phyloP scores from a whole-genome alignment of 73 alveolate genomes.

The Paramecium pentaurelia region DNA sequence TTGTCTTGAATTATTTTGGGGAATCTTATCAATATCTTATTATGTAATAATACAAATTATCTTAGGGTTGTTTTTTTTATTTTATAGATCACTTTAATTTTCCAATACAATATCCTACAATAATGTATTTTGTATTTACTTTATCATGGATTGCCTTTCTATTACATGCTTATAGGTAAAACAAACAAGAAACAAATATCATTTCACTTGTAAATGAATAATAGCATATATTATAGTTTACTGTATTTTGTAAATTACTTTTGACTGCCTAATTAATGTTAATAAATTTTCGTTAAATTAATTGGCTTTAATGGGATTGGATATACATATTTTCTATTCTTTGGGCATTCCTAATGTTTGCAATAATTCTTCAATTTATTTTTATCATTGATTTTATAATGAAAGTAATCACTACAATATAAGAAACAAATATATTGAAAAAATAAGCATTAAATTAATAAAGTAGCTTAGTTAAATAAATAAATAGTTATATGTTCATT shows the following conservation, averaged over 20 bases:
- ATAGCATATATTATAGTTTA: not conserved
- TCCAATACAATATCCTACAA: not conserved
- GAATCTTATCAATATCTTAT: not conserved
- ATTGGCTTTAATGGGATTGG: slow-evolving; percentile 19
- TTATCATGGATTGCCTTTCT: not conserved
- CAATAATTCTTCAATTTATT: not conserved
- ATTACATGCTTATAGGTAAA: not conserved
- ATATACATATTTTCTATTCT: not conserved
- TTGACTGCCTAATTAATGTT: not conserved
- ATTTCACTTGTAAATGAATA: not conserved
- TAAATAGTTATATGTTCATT: not conserved
- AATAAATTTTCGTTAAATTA: not conserved
- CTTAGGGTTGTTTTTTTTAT: not conserved
- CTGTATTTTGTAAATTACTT: not conserved
- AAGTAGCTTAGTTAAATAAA: not conserved
- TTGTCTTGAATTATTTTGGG: slow-evolving; percentile 31
- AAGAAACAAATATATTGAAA: not conserved
- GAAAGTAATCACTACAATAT: not conserved
- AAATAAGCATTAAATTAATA: not conserved
- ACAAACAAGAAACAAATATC: not conserved
- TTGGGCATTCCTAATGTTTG: not conserved
- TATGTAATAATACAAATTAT: not conserved
- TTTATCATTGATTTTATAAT: not conserved
- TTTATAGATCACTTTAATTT: not conserved
- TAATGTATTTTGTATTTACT: not conserved